Evolutionary conservation across 1,284 basidiomycete genomes (phyloP), one percentile per base, ranked within the genome.

Genomic region (Cystobasidium slooffiae): DNA sequence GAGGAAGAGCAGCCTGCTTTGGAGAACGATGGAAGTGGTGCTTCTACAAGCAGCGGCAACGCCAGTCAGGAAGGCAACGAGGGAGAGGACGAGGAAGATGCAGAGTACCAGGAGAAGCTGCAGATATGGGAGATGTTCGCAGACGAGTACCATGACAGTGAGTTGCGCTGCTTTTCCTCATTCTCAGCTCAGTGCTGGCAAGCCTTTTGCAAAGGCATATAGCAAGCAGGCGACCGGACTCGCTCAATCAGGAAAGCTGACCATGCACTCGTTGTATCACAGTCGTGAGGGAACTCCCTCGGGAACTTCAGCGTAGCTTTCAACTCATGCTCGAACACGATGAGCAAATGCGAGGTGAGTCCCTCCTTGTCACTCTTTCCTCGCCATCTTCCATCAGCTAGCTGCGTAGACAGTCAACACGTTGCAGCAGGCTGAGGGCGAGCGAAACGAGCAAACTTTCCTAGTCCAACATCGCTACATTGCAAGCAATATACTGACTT

Each of bases 101-200:
- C 51, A 10, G 74, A 77, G 12, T 52, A 72, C 41, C 75, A 77
- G 7, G 78, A 79, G 47, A 52, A 65, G 55, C 63, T 55, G 46
- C 56, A 75, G 52, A 65, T 77, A 41, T 79, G 74, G 68, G 78
- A 79, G 14, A 56, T 72, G 67, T 63, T 79, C 37, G 59, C 68
- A 39, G 78, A 77, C 10, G 78, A 79, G 52, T 79, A 78, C 44
- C 78, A 78, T 63, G 79, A 79, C 74, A 78, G 79, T 75, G 8
- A 44, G 78, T 75, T 6, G 37, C 20, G n/a, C 6, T 16, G 6
- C 22, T 31, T 1, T 41, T 16, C 37, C n/a, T 63, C 22, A 18
- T 14, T 12, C 63, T 4, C 63, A 24, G 12, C 10, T 6, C n/a
- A n/a, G n/a, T 49, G 64, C 47, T 67, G 52, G 52, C 6, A 37